A percentile compares a stretch with the other conserved stretches of the same genome.
phyloP scores from a whole-genome alignment of 1,284 basidiomycete genomes.

The Moesziomyces sp. region DNA sequence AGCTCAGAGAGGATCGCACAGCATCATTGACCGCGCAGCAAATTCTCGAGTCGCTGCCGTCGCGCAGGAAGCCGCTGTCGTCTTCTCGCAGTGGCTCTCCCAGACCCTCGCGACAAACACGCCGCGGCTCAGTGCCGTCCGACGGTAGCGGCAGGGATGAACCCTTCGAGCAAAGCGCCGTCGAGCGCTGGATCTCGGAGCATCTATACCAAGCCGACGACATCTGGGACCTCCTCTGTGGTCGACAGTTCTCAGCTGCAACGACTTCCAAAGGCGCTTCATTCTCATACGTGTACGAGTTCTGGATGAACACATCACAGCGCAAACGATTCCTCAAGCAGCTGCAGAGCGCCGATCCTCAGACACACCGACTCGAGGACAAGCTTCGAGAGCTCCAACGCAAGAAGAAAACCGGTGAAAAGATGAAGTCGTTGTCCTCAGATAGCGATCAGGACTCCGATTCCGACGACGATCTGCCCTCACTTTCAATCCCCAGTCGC shows the following conservation, averaged over 20 bases:
- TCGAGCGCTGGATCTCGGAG: constrained; percentile 29
- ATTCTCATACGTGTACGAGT: constrained; percentile 16
- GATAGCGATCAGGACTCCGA: constrained; percentile 3
- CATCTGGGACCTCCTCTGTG: constrained; percentile 40
- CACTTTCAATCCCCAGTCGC: constrained; percentile 7
- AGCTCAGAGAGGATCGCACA: background rate
- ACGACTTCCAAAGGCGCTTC: background rate
- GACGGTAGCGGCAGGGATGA: constrained; percentile 14
- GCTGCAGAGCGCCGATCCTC: constrained; percentile 4
- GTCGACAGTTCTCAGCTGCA: constrained; percentile 8
- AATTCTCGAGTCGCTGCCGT: constrained; percentile 29
- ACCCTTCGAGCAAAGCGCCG: constrained; percentile 22
- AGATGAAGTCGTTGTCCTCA: constrained; percentile 1
- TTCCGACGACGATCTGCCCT: constrained; percentile 11
- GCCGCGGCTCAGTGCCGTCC: constrained; percentile 4
- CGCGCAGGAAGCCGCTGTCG: constrained; percentile 16
- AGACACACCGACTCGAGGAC: constrained; percentile 28
- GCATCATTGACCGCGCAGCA: constrained; percentile 11
- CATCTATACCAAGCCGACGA: constrained; percentile 21
- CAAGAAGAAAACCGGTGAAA: constrained; percentile 9
- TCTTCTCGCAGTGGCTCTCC: constrained; percentile 1
- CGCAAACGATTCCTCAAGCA: constrained; percentile 34
- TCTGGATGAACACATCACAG: constrained; percentile 40
- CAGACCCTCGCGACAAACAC: constrained; percentile 3
- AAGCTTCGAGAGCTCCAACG: constrained; percentile 17